A percentile compares a stretch with the other conserved stretches of the same genome.
Conservation (phyloP, 495 filamentous ascomycete genomes). For the Trichoderma parareesei region DNA sequence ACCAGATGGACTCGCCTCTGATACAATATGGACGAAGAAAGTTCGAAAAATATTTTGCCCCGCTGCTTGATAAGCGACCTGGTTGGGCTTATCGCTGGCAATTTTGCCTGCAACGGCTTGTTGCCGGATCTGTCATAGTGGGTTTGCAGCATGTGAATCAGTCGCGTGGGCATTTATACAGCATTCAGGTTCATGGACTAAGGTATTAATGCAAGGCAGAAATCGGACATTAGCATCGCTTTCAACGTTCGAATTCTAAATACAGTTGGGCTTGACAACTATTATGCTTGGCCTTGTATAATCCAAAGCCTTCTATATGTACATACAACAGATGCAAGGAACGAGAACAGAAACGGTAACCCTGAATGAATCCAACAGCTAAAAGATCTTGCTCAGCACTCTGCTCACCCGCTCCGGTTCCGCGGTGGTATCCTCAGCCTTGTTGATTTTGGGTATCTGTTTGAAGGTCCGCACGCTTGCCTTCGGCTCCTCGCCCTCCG, state of each 20-base stretch:
- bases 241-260: neutral
- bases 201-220: no score
- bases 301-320: no score
- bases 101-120: neutral
- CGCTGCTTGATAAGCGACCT: slow-evolving; percentile 13
- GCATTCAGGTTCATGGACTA: neutral
- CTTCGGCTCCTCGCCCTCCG: slow-evolving; percentile 17
- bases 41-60: slow-evolving; percentile 13
- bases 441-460: slow-evolving; percentile 53
- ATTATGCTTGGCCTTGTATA: no score
- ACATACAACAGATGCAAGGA: no score
- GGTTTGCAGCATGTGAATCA: neutral
- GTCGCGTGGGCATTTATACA: neutral
- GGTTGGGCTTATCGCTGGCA: neutral
- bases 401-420: slow-evolving; percentile 62
- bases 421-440: slow-evolving; percentile 34
- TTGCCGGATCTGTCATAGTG: neutral
- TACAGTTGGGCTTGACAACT: neutral
- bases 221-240: no score
- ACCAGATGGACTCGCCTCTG: neutral
- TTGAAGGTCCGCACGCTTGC: slow-evolving; percentile 56
- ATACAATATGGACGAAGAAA: neutral
- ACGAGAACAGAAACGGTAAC: no score
- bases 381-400: slow-evolving; percentile 78
- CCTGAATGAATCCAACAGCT: slow-evolving; percentile 17